A percentile compares a stretch with the other conserved stretches of the same genome.
These are phyloP conservation scores for Rhynchospora breviuscula DNA, from an alignment of 176 grass and related monocot genomes.

Conservation along the genomic window DNA sequence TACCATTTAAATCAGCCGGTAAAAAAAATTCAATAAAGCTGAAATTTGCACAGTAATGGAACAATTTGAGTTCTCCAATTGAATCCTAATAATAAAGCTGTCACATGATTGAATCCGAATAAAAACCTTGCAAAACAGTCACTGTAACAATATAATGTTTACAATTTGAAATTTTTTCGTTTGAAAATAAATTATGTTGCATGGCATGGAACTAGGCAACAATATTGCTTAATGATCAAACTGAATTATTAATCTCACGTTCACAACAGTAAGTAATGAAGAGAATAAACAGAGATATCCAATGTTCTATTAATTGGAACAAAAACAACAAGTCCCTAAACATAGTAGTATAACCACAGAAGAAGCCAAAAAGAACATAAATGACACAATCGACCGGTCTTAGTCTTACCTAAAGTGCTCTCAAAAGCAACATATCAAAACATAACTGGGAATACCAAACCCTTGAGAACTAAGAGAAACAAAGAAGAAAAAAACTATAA, in stretches of 20 bases:
- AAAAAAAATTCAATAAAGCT: neutral
- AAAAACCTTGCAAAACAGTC: neutral
- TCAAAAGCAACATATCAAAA: constrained; percentile 11
- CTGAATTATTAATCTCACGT: constrained; percentile 1
- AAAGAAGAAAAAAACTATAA: constrained; percentile 30
- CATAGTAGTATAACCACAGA: constrained; percentile 21
- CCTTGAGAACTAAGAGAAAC: constrained; percentile 21
- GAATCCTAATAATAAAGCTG: neutral
- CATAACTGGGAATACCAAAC: constrained; percentile 27
- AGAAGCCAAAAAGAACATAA: constrained; percentile 15
- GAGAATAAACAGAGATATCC: constrained; percentile 23
- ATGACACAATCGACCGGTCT: constrained; percentile 1
- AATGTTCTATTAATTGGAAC: constrained; percentile 9
- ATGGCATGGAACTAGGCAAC: neutral
- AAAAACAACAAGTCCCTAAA: constrained; percentile 1
- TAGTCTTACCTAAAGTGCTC: constrained; percentile 13
- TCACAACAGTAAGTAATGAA: neutral
- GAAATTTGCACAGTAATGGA: neutral
- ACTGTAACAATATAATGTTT: neutral
- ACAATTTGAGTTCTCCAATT: neutral
- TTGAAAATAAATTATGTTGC: neutral
- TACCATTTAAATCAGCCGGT: neutral
- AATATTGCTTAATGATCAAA: constrained; percentile 12
- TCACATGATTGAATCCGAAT: neutral
- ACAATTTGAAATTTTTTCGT: neutral